Evolutionary conservation across 768 basidiomycete species (phyloP).

Genomic region (Termitomyces eurrhizus): DNA sequence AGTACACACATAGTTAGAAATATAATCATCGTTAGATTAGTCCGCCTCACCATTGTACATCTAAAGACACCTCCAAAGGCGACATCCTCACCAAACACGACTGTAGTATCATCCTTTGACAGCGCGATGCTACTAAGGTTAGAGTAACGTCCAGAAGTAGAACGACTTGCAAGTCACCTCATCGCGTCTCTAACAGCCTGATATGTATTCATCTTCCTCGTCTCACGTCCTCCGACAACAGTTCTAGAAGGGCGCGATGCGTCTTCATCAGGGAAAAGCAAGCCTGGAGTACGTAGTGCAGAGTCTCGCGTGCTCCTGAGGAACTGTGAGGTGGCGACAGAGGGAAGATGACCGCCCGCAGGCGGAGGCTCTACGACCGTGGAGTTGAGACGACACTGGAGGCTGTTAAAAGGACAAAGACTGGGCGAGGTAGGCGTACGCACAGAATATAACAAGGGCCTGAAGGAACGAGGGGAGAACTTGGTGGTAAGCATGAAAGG

Average conservation of each 20-base stretch:
- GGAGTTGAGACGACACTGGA: slow-evolving; percentile 45
- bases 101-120: slow-evolving; percentile 78
- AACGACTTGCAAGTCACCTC: slow-evolving; percentile 41
- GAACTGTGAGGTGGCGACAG: slow-evolving; percentile 65
- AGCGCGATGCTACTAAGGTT: slow-evolving; percentile 61
- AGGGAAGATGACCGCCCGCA: slow-evolving; percentile 73
- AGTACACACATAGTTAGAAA: not conserved
- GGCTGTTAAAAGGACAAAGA: not conserved
- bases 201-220: slow-evolving; percentile 93
- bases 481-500: slow-evolving; percentile 35
- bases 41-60: slow-evolving; percentile 73
- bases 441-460: slow-evolving; percentile 18
- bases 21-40: not conserved
- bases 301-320: slow-evolving; percentile 64
- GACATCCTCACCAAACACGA: slow-evolving; percentile 91
- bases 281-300: slow-evolving; percentile 67
- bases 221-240: slow-evolving; percentile 73
- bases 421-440: slow-evolving; percentile 4
- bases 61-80: slow-evolving; percentile 94
- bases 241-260: slow-evolving; percentile 34
- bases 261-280: slow-evolving; percentile 69
- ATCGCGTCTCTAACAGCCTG: slow-evolving; percentile 91
- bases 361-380: slow-evolving; percentile 61
- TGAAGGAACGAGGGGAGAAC: slow-evolving; percentile 23
- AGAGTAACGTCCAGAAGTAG: not conserved